Conservation (phyloP, 179 eudicot genomes). For the Patellifolia procumbens region DNA sequence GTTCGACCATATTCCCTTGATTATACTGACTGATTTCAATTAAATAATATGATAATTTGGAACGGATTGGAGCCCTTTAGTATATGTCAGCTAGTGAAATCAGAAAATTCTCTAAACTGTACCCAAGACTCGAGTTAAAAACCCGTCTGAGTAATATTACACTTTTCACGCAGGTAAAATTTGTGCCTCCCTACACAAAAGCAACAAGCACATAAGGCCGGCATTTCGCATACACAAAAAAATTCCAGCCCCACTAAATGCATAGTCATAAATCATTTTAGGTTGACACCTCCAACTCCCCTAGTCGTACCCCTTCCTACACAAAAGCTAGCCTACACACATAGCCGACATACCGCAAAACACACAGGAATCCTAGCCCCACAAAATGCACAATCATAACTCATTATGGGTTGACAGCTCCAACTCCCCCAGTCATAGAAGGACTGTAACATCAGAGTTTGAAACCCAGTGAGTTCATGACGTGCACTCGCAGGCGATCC, state of each 20-base stretch:
- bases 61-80: neutral
- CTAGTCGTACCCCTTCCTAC: neutral
- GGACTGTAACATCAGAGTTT: neutral
- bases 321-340: neutral
- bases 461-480: neutral
- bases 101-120: neutral
- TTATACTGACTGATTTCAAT: neutral
- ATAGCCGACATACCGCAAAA: neutral
- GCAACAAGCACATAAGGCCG: neutral
- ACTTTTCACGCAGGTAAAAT: neutral
- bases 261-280: too few species aligned
- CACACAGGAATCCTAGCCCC: too few species aligned
- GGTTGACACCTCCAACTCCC: neutral
- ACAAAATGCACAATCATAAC: too few species aligned
- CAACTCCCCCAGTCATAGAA: neutral
- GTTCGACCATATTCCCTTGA: conserved; percentile 6
- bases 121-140: neutral
- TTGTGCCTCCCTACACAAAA: neutral
- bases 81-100: neutral
- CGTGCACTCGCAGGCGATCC: neutral
- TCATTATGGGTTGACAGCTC: neutral
- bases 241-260: too few species aligned
- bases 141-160: neutral
- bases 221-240: too few species aligned
- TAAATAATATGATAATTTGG: neutral